phyloP scores from a whole-genome alignment of 164 flowering plant species.

The Santalum album region DNA sequence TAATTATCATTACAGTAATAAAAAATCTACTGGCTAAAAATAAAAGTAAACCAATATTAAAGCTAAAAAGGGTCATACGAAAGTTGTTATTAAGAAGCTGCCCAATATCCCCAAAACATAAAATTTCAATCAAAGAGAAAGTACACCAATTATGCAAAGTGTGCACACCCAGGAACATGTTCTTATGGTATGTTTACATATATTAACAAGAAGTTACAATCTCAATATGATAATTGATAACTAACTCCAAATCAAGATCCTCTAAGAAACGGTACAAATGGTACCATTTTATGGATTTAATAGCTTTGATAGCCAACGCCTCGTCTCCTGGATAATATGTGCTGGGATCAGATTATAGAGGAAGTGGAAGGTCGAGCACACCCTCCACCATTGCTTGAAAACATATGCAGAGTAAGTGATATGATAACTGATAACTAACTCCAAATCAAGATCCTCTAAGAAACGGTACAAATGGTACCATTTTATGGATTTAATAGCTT shows the following conservation, averaged over 20 bases:
- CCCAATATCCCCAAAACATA: too few relatives aligned
- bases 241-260: constrained; percentile 1
- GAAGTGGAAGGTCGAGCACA: constrained; percentile 47
- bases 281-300: constrained; percentile 46
- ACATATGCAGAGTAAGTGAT: constrained; percentile 89
- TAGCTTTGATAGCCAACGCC: constrained; percentile 34
- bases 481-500: constrained; percentile 51
- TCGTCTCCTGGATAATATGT: constrained; percentile 83
- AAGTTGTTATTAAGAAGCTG: too few relatives aligned
- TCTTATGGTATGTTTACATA: too few relatives aligned
- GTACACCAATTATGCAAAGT: too few relatives aligned
- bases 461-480: constrained; percentile 37
- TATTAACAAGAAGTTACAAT: too few relatives aligned
- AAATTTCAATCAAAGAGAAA: too few relatives aligned
- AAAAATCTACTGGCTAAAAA: too few relatives aligned
- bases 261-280: constrained; percentile 36
- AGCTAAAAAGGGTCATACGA: too few relatives aligned
- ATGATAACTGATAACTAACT: constrained; percentile 17
- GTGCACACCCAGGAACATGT: too few relatives aligned
- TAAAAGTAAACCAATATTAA: too few relatives aligned
- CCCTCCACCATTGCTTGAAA: constrained; percentile 92
- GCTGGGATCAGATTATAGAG: constrained; percentile 63
- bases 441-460: constrained; percentile 12
- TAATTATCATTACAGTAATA: too few relatives aligned
- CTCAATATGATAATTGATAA: neutral